Base-by-base conservation (phyloP, 192 early-diverging fungal genomes). In the Backusella macrospora region DNA sequence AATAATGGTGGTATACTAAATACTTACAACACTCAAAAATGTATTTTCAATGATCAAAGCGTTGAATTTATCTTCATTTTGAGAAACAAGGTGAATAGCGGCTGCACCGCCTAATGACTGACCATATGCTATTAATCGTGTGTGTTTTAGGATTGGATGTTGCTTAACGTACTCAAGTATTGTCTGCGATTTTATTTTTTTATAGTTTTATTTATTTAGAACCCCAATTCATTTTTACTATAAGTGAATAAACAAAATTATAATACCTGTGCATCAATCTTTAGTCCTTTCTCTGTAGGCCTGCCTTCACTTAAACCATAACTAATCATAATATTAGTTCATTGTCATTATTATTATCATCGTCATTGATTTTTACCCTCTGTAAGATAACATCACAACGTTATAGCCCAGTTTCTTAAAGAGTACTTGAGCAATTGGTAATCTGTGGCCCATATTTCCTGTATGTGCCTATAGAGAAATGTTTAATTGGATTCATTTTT, bases 71-170 rank as follows among this genome's bases (percentile, higher is more conserved):
- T 89, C 85, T 76, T 94, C 86, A 75, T 96, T 90, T 70, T 87
- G 81, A 0, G 94, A 86, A 1, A 95, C 95, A 47, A 93, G 79
- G 73, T 96, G 84, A 66, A 97, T 92, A 13, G 96, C 94, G 29
- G 96, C 97, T 18, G 98, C 98, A 14, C 98, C 98, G 40, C 98
- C 98, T 63, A 99, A 90, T 14, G 94, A 96, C 79, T 99, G 98
- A 0, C 97, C 98, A 81, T 92, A 99, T 0, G 94, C 88, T 40
- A 99, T 82, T 55, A 99, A 74, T 78, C 92, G 92, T 3, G 93
- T 92, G 69, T 93, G 83, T 46, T 83, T 83, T 3, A 96, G 81
- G 38, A 93, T 80, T 14, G 89, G 88, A 79, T 98, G 93, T 13
- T 85, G 81, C 45, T 82, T 81, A 70, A 99, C 84, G 83, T 90